These are phyloP conservation scores for Zymoseptoria pseudotritici DNA, from an alignment of 2,329 filamentous ascomycete genomes.

Conservation along the genomic window DNA sequence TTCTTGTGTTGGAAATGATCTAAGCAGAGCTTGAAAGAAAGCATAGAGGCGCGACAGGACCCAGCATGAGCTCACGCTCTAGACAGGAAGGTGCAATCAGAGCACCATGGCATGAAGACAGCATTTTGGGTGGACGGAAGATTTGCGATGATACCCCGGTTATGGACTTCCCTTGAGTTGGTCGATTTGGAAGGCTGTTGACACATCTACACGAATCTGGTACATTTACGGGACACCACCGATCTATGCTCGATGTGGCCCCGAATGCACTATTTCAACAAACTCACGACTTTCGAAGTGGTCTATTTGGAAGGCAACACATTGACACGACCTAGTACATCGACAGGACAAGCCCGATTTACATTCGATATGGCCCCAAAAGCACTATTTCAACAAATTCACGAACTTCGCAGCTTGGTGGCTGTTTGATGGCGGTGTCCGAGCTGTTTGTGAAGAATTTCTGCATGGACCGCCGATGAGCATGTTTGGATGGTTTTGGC, in stretches of 20 bases:
- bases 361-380: not conserved
- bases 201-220: not conserved
- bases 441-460: not conserved
- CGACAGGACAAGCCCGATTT: not conserved
- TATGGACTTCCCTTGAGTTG: not conserved
- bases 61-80: not conserved
- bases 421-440: not conserved
- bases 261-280: not conserved
- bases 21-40: not conserved
- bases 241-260: not conserved
- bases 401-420: not conserved
- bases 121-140: not conserved
- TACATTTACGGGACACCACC: not conserved
- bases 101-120: not conserved
- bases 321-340: not conserved
- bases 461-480: not conserved
- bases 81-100: not conserved
- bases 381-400: not conserved
- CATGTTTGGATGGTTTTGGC: not conserved
- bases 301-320: no score
- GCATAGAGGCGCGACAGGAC: not conserved
- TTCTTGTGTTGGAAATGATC: conserved; percentile 16
- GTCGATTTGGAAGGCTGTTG: not conserved
- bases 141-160: conserved; percentile 2
- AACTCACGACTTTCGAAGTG: not conserved